Evolutionary conservation across 306 rosid genomes (phyloP).

Genomic region (Erythrophleum fordii): DNA sequence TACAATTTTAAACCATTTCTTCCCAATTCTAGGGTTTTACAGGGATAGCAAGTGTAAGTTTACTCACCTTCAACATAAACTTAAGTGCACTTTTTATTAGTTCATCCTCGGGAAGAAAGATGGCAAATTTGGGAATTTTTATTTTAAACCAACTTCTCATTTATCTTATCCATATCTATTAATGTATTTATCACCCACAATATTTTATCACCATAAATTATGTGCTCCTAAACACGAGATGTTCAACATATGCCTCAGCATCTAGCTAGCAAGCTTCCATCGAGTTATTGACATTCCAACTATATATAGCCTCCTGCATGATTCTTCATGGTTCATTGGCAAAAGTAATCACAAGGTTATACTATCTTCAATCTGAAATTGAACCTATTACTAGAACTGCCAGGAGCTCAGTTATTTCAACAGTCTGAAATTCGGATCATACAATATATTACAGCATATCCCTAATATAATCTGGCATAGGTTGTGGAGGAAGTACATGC

Average conservation of each 20-base stretch:
- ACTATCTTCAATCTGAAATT: neutral
- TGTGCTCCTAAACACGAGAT: neutral
- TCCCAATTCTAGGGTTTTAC: too few relatives aligned
- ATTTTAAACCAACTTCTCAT: neutral
- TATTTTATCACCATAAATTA: neutral
- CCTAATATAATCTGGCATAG: neutral
- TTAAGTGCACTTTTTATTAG: too few relatives aligned
- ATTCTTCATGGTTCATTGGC: constrained; percentile 13
- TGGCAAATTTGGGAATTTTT: neutral
- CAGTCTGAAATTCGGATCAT: neutral
- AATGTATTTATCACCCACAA: neutral
- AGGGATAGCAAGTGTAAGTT: too few relatives aligned
- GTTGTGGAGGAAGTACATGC: neutral
- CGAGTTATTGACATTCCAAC: neutral
- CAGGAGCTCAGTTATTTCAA: neutral
- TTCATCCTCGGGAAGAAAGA: neutral
- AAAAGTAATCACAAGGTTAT: constrained; percentile 1
- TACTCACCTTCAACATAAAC: too few relatives aligned
- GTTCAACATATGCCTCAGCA: neutral
- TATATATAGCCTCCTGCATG: neutral
- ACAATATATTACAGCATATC: constrained; percentile 19
- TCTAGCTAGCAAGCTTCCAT: constrained; percentile 9
- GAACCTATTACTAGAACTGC: neutral
- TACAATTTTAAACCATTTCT: too few relatives aligned
- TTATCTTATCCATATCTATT: too few relatives aligned